These are phyloP conservation scores for Beauveria rudraprayagi DNA, from an alignment of 2,329 filamentous ascomycete genomes.

Conservation along the genomic window DNA sequence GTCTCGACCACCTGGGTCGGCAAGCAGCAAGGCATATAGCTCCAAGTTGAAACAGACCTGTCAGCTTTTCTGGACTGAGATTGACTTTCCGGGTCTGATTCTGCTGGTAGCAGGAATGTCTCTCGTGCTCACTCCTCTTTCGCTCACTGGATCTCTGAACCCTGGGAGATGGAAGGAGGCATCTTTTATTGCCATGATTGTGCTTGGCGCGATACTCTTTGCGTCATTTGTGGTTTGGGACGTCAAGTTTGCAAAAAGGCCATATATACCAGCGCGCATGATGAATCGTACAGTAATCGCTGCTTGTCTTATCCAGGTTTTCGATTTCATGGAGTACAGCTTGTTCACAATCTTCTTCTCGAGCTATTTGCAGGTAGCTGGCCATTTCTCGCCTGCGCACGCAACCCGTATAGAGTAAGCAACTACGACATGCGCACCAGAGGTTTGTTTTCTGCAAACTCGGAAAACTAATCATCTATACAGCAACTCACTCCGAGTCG, in stretches of 20 bases:
- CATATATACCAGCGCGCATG: constrained; percentile 31
- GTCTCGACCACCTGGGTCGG: background rate
- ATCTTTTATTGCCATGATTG: constrained; percentile 28
- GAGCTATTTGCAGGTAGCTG: constrained; percentile 32
- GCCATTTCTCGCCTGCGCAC: constrained; percentile 27
- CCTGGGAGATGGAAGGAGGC: constrained; percentile 23
- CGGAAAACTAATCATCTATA: background rate
- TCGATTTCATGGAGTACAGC: constrained; percentile 31
- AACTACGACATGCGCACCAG: background rate
- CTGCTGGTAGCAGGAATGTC: constrained; percentile 26
- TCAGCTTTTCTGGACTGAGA: constrained; percentile 22
- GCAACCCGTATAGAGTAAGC: constrained; percentile 30
- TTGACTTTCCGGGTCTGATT: constrained; percentile 27
- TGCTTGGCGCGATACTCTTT: constrained; percentile 22
- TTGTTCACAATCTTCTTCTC: constrained; percentile 32
- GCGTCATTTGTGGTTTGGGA: constrained; percentile 28
- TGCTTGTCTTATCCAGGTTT: constrained; percentile 27
- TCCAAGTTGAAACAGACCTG: constrained; percentile 13
- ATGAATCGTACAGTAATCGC: constrained; percentile 31
- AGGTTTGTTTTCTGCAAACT: rapidly evolving
- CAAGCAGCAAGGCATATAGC: no score
- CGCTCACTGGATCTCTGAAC: constrained; percentile 28
- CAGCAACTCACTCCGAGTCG: constrained; percentile 24
- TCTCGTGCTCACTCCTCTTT: constrained; percentile 28
- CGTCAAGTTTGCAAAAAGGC: constrained; percentile 26